Evolutionary conservation across 1,139 yeast genomes (phyloP), one percentile per base, ranked within the genome.

Genomic region (Citeromyces hawaiiensis): DNA sequence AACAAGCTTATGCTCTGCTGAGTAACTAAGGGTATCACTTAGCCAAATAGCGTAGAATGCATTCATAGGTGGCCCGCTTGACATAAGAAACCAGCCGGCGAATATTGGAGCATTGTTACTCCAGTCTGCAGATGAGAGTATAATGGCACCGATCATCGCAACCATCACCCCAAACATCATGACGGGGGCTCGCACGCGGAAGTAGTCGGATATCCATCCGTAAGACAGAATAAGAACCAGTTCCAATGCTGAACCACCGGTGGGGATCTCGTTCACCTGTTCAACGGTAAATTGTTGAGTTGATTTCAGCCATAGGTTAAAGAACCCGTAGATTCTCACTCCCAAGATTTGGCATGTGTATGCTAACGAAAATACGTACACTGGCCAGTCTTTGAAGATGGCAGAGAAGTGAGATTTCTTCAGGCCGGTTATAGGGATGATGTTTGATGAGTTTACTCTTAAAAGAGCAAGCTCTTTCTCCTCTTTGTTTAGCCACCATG

Each of bases 181-280:
- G 39, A 46, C 11, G 41, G 36, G 4, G 40, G 23, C 4, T 39
- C 45, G 37, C 33, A 43, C 42, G 25, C 40, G 41, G 42, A 44
- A 43, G 30, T 37, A 42, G 38, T 43, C 47, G 11, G 47, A 43
- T n/a, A 41, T 40, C 1, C 45, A 42, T 43, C 45, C 42, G 14
- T 40, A 37, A 9, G 46, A 32, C 11, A 45, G 42, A n/a, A 42
- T 35, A 13, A 40, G 40, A 7, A 43, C 25, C 14, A 48, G 33
- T 3, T 46, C 43, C 27, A 44, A 42, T 4, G 47, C 51, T 36
- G 43, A 40, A 27, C 45, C 60, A 36, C 51, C 54, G 29, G 55
- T 51, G 16, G 59, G 59, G 30, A 52, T 49, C 27, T 49, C 48
- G 46, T 55, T 54, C 37, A 54, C 44, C 36, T 56, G 54, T 17